Evolutionary conservation across 495 filamentous ascomycete genomes (phyloP), one percentile per base, ranked within the genome.

Genomic region (Chaetomidium leptoderma): DNA sequence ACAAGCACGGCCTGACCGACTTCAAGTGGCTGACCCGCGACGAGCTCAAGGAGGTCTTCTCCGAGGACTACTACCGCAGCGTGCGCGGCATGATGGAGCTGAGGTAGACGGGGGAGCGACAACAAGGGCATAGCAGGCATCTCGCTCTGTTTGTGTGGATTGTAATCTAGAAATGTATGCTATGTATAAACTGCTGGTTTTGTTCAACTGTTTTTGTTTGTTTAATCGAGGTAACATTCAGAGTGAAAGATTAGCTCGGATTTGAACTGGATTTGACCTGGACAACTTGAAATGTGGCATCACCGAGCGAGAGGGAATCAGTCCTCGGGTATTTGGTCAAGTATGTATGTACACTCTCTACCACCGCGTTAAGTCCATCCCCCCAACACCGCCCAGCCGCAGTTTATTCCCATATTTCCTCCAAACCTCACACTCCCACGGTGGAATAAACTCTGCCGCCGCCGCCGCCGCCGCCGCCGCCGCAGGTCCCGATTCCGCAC

Each of bases 11-110:
- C 19, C 68, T 93, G 24, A 73, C 78, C 40, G 92, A 97, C 67
- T 99, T 91, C 74, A 83, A 88, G 73, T 99, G 93, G 93, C 73
- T 97, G 60, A 83, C 88, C 16, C 91, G 86, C 73, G 90, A 96
- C 55, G 93, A 99, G 81, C 78, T 97, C 42, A 58, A 83, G 65
- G 74, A 84, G 62, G 74, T 74, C 44, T 78, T 95, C 42, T 66
- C 73, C 11, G 64, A 69, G 19, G 75, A 79, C 53, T 93, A 95
- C 71, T 97, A 82, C 74, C 80, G 73, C 57, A 78, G 78, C 51
- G 80, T 97, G 53, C 83, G 82, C 75, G 86, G 89, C 64, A 90
- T 95, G 85, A 76, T 97, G 70, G 83, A 80, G 83, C 69, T 92
- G 35, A 63, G 63, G 42, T 61, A 64, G 58, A 60, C 19, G 29